Percentiles rank a stretch among this genome's conserved stretches.
These are phyloP conservation scores for Salvia hispanica DNA, from an alignment of 257 asterid species.

Conservation along the genomic window DNA sequence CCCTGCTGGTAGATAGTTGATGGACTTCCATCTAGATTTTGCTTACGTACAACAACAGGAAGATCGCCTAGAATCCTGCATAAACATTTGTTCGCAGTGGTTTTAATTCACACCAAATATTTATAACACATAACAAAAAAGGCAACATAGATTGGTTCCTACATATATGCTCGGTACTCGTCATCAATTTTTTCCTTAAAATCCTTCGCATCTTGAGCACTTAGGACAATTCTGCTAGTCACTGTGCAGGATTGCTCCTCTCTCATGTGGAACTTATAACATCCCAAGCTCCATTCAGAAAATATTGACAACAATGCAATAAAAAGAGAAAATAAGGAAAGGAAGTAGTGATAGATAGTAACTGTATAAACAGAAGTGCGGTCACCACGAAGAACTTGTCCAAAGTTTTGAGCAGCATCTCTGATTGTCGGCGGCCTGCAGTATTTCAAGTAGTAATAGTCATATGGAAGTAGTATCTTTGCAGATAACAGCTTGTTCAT, in stretches of 20 bases:
- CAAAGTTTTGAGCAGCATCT: no score
- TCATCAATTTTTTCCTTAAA: conserved; percentile 82
- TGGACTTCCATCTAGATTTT: conserved; percentile 55
- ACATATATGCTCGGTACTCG: conserved; percentile 81
- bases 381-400: no score
- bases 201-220: conserved; percentile 59
- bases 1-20: conserved; percentile 67
- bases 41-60: conserved; percentile 70
- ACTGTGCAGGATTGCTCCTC: conserved; percentile 62
- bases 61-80: conserved; percentile 71
- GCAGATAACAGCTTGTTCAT: no score
- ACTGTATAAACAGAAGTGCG: conserved; percentile 54
- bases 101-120: conserved; percentile 1
- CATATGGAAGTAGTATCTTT: no score
- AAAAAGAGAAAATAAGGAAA: neutral
- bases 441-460: no score
- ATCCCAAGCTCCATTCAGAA: conserved; percentile 22
- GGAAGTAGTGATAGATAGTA: conserved; percentile 32
- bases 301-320: neutral
- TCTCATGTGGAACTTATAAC: conserved; percentile 67
- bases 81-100: conserved; percentile 3
- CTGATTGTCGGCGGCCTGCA: no score
- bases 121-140: neutral
- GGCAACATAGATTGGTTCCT: conserved; percentile 25
- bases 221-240: conserved; percentile 54